phyloP scores from a whole-genome alignment of 495 filamentous ascomycete genomes.

The Xylaria acuta region DNA sequence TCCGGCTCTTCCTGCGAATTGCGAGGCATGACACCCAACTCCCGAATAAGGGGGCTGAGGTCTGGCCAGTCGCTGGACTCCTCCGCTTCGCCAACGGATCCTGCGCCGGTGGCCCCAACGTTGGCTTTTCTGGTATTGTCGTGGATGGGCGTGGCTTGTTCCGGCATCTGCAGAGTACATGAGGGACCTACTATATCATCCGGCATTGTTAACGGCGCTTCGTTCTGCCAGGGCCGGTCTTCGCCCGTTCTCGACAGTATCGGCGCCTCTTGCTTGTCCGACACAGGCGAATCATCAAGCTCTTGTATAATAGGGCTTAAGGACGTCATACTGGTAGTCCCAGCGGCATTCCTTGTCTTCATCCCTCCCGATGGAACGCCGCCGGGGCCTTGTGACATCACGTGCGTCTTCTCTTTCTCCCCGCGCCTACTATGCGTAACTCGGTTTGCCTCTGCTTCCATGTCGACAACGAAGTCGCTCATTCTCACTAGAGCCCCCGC shows the following conservation, averaged over 20 bases:
- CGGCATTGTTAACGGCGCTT: not conserved
- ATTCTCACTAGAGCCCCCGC: constrained; percentile 9
- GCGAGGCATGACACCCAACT: constrained; percentile 15
- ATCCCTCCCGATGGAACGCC: not conserved
- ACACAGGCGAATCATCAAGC: not conserved
- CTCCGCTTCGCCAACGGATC: not conserved
- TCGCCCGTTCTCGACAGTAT: not conserved
- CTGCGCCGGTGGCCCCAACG: not conserved
- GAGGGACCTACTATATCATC: not conserved
- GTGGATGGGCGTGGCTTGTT: not conserved
- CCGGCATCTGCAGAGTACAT: not conserved
- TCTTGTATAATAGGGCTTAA: constrained; percentile 11
- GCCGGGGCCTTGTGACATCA: not conserved
- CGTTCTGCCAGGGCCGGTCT: not conserved
- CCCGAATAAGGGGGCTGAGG: constrained; percentile 18
- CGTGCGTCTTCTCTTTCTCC: not conserved
- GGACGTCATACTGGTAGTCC: not conserved
- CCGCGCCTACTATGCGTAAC: not conserved
- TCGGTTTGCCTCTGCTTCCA: constrained; percentile 21
- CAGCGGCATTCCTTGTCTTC: constrained; percentile 2
- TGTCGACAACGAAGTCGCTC: constrained; percentile 29
- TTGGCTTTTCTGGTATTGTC: not conserved
- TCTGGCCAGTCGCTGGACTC: constrained; percentile 18
- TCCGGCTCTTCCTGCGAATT: constrained; percentile 13
- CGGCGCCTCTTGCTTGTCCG: not conserved